Conservation (phyloP, 1,139 yeast species). For the Barnettozyma hawaiiensis region DNA sequence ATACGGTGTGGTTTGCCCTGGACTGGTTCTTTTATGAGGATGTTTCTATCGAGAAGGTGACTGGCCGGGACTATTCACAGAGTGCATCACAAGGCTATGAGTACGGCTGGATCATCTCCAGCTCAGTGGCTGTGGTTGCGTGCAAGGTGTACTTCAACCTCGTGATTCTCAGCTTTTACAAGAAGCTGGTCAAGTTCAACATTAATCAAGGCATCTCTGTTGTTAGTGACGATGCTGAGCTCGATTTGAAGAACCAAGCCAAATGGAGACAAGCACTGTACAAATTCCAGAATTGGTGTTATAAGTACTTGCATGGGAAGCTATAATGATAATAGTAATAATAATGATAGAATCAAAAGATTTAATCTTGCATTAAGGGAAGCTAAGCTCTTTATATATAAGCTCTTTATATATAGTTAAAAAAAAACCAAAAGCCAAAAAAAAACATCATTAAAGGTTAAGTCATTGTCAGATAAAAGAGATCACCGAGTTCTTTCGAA, state of each 20-base stretch:
- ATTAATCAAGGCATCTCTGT: conserved; percentile 29
- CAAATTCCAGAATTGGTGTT: conserved; percentile 25
- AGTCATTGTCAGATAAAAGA: not conserved
- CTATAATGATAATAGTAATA: not conserved
- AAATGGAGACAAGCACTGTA: conserved; percentile 27
- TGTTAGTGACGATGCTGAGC: conserved; percentile 29
- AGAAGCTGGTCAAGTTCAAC: conserved; percentile 33
- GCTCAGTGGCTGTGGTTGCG: conserved; percentile 48
- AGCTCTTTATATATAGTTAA: not conserved
- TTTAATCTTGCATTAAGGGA: not conserved
- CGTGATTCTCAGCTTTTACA: conserved; percentile 55
- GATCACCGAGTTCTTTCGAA: not conserved
- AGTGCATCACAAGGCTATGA: conserved; percentile 71
- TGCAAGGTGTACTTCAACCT: conserved; percentile 62
- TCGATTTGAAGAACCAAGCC: conserved; percentile 30
- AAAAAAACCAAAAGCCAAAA: not conserved
- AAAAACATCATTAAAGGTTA: not conserved
- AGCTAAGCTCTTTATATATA: no score
- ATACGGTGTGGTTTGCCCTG: conserved; percentile 66
- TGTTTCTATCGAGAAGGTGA: conserved; percentile 18
- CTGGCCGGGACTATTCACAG: conserved; percentile 26
- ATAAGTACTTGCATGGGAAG: conserved; percentile 12
- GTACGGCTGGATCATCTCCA: conserved; percentile 55
- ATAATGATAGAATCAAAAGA: no score
- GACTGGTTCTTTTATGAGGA: conserved; percentile 62